phyloP scores from a whole-genome alignment of 2,329 filamentous ascomycete genomes.

The Verticillium zaregamsianum region DNA sequence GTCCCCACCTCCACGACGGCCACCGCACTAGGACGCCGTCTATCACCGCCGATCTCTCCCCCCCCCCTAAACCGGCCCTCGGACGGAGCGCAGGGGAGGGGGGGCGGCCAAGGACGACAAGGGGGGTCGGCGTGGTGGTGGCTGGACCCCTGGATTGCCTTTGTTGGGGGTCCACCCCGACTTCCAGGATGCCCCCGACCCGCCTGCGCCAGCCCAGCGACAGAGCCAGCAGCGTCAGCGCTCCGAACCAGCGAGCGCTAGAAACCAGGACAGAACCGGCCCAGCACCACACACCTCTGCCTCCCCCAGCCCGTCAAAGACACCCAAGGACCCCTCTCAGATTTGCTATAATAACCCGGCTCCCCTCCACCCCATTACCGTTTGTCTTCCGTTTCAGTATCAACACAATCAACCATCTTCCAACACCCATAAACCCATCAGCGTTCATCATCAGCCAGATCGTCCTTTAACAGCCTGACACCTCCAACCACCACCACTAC shows the following conservation, averaged over 20 bases:
- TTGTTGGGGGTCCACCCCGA: not conserved
- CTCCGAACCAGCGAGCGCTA: not conserved
- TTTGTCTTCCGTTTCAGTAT: conserved; percentile 11
- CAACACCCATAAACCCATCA: not conserved
- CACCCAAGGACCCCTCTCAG: not conserved
- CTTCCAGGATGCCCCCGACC: not conserved
- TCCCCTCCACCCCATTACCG: conserved; percentile 9
- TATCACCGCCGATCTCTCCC: conserved; percentile 12
- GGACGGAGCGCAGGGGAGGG: not conserved
- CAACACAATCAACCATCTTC: not conserved
- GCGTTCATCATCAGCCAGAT: not conserved
- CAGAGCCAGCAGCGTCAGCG: not conserved
- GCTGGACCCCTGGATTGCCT: not conserved
- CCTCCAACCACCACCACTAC: not conserved
- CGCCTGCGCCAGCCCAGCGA: not conserved
- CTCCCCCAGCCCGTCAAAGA: not conserved
- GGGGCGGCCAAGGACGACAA: not conserved
- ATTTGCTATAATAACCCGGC: conserved; percentile 11
- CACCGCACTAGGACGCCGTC: conserved; percentile 9
- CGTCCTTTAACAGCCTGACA: not conserved
- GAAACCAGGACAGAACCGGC: not conserved
- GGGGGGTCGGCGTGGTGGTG: not conserved
- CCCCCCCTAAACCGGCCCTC: not conserved
- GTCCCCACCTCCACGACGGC: not conserved
- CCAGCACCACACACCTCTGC: not conserved